Evolutionary conservation across 495 filamentous ascomycete species (phyloP).

Genomic region (Aspergillus biplanus): DNA sequence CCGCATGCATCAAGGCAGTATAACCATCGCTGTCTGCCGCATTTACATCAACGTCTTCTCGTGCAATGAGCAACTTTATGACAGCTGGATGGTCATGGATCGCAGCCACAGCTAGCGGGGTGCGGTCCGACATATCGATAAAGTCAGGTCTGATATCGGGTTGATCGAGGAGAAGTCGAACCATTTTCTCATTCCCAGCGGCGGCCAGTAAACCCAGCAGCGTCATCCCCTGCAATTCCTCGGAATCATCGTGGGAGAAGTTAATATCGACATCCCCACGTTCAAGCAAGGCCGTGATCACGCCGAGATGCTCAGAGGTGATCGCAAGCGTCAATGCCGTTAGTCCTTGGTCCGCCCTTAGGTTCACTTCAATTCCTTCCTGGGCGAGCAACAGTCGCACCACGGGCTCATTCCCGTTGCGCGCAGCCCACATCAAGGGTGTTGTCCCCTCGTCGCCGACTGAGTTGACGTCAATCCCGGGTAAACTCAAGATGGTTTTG

Average conservation of each 20-base stretch:
- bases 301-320: neutral
- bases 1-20: neutral
- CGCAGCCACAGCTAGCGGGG: neutral
- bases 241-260: neutral
- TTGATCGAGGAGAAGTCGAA: neutral
- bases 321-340: conserved; percentile 2
- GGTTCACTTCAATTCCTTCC: neutral
- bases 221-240: neutral
- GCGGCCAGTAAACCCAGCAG: neutral
- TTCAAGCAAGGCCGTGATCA: neutral
- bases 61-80: neutral
- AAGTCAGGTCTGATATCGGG: neutral
- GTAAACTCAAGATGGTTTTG: neutral
- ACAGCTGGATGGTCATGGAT: neutral
- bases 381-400: neutral
- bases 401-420: neutral
- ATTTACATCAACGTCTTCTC: neutral
- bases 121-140: neutral
- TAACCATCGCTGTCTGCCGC: neutral
- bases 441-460: neutral
- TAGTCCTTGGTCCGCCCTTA: neutral
- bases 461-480: neutral
- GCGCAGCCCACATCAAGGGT: neutral
- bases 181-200: neutral
- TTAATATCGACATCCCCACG: neutral